Evolutionary conservation across 331 rosid genomes (phyloP).

Genomic region (Cydonia oblonga): DNA sequence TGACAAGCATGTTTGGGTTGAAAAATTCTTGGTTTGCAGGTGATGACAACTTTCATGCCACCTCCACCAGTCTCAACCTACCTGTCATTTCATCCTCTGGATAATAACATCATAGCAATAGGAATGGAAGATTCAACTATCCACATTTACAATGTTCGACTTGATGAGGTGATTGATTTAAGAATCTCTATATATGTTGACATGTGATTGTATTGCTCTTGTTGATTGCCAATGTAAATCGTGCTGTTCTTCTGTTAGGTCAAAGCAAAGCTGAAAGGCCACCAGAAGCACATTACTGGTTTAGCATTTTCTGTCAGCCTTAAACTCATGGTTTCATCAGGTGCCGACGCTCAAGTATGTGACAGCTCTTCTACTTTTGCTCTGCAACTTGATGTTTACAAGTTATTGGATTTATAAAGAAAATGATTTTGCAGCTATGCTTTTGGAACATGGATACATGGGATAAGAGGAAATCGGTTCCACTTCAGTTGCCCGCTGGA

Average conservation of each 20-base stretch:
- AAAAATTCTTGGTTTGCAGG: conserved; percentile 10
- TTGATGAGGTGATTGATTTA: conserved; percentile 7
- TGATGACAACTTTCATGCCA: conserved; percentile 15
- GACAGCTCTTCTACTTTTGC: neutral
- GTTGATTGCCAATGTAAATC: neutral
- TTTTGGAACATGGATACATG: conserved; percentile 15
- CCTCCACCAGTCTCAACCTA: conserved; percentile 20
- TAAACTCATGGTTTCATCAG: conserved; percentile 17
- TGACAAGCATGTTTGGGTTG: neutral
- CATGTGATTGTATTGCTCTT: neutral
- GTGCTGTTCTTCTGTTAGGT: conserved; percentile 5
- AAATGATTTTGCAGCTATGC: conserved; percentile 11
- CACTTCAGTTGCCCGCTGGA: conserved; percentile 7
- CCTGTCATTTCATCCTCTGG: conserved; percentile 19
- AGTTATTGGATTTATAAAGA: neutral
- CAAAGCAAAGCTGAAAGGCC: conserved; percentile 13
- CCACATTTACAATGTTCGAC: conserved; percentile 20
- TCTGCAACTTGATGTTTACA: neutral
- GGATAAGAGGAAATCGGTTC: conserved; percentile 6
- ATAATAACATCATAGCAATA: conserved; percentile 17
- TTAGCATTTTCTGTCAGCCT: conserved; percentile 13
- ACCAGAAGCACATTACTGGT: conserved; percentile 21
- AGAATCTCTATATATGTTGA: neutral
- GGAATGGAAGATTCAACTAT: conserved; percentile 18
- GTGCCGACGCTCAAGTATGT: conserved; percentile 21